Evolutionary conservation across 148 eudicot genomes (phyloP).

Genomic region (Camellia lanceoleosa): DNA sequence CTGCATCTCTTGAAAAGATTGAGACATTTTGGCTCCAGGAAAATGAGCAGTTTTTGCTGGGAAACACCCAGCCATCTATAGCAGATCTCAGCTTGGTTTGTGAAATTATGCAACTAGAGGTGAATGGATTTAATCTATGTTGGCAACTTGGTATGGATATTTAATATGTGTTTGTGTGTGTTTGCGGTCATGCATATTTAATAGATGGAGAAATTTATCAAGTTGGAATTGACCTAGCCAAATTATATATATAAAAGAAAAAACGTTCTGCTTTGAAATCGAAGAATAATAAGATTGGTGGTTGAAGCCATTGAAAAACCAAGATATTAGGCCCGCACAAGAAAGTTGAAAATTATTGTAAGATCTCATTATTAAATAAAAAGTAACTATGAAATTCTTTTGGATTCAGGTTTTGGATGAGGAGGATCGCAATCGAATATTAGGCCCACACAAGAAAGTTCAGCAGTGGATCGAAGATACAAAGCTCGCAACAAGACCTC

Average conservation of each 20-base stretch:
- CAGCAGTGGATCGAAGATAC: conserved; percentile 66
- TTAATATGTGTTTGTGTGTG: background rate
- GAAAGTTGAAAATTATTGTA: too few species aligned
- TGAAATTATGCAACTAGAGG: conserved; percentile 95
- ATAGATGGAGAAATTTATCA: background rate
- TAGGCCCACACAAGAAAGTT: conserved; percentile 59
- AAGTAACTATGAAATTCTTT: background rate
- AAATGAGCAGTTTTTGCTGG: conserved; percentile 63
- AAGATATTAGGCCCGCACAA: too few species aligned
- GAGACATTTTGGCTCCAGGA: conserved; percentile 70
- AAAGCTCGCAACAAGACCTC: conserved; percentile 52
- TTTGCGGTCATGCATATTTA: background rate
- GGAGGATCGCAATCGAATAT: conserved; percentile 43
- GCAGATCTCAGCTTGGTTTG: conserved; percentile 84
- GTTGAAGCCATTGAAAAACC: background rate
- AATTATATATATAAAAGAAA: too few species aligned
- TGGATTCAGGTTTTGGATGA: conserved; percentile 51
- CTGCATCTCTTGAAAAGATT: conserved; percentile 53
- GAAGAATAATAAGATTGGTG: too few species aligned
- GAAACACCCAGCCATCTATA: conserved; percentile 70
- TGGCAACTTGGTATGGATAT: background rate
- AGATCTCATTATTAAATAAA: background rate
- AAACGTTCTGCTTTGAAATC: too few species aligned
- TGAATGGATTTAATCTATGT: conserved; percentile 17
- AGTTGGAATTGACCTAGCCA: background rate